These are phyloP conservation scores for Coemansia sp. DNA, from an alignment of 192 early-diverging fungal species.

Conservation along the genomic window DNA sequence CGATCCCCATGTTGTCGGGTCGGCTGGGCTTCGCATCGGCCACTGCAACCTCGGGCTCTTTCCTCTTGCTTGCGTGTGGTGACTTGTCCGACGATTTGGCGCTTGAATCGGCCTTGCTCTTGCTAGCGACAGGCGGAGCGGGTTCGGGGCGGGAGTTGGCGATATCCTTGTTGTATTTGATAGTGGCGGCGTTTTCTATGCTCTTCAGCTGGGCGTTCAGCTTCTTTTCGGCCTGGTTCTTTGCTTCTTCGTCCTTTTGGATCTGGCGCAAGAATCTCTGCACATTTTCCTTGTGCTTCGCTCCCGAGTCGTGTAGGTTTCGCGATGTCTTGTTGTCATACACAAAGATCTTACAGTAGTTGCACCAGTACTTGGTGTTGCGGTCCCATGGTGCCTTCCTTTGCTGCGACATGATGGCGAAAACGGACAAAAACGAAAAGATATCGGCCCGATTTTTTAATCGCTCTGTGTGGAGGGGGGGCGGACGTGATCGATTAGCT, in stretches of 20 bases:
- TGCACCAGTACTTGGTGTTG: slow-evolving; percentile 79
- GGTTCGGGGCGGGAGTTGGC: background rate
- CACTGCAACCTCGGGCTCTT: background rate
- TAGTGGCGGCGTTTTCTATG: slow-evolving; percentile 59
- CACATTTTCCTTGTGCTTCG: slow-evolving; percentile 82
- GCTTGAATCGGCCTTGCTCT: background rate
- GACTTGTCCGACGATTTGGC: background rate
- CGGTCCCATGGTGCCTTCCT: slow-evolving; percentile 48
- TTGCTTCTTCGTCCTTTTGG: slow-evolving; percentile 56
- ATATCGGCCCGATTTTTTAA: background rate
- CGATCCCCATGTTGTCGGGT: slow-evolving; percentile 27
- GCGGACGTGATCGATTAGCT: background rate
- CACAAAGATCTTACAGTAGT: slow-evolving; percentile 80
- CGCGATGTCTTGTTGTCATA: slow-evolving; percentile 77
- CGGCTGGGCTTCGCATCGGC: slow-evolving; percentile 3
- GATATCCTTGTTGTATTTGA: slow-evolving; percentile 28
- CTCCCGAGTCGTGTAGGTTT: slow-evolving; percentile 69
- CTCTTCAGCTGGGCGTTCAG: slow-evolving; percentile 62
- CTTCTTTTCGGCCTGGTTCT: slow-evolving; percentile 56
- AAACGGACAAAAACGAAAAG: background rate
- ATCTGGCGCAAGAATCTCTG: slow-evolving; percentile 71
- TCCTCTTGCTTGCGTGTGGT: background rate
- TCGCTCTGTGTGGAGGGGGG: background rate
- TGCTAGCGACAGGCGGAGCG: background rate
- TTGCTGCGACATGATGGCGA: slow-evolving; percentile 14